phyloP scores from a whole-genome alignment of 1,284 basidiomycete species.

The Phenoliferia sp. region DNA sequence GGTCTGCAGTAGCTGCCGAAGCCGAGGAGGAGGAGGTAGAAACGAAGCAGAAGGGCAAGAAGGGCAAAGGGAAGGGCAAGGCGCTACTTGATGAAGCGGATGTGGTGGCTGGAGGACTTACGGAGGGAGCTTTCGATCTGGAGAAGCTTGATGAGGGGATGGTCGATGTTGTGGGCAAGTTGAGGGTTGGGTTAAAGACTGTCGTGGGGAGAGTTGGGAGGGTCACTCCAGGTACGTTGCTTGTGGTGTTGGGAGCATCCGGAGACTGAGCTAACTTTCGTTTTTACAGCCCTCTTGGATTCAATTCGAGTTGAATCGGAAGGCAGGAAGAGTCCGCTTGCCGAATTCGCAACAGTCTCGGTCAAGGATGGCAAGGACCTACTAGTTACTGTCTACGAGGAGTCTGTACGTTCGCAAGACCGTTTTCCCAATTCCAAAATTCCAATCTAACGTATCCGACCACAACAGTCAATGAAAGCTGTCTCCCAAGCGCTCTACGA shows the following conservation, averaged over 20 bases:
- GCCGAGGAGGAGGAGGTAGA: slow-evolving; percentile 4
- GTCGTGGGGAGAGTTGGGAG: slow-evolving; percentile 31
- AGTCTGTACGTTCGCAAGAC: slow-evolving; percentile 17
- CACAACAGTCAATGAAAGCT: slow-evolving; percentile 17
- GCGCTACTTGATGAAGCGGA: slow-evolving; percentile 1
- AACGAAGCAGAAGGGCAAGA: slow-evolving; percentile 2
- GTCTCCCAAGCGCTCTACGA: slow-evolving; percentile 30
- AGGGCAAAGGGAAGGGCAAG: background rate
- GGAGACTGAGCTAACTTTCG: background rate
- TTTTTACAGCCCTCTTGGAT: slow-evolving; percentile 20
- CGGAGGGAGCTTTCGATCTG: slow-evolving; percentile 9
- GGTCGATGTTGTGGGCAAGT: slow-evolving; percentile 19
- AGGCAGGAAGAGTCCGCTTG: slow-evolving; percentile 19
- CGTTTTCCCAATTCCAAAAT: no score
- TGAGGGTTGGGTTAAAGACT: slow-evolving; percentile 27
- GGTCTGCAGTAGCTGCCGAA: no score
- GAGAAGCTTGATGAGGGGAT: slow-evolving; percentile 23
- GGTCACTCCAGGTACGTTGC: slow-evolving; percentile 20
- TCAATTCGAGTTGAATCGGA: slow-evolving; percentile 24
- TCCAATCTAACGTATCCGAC: background rate
- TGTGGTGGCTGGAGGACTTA: background rate
- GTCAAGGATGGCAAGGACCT: slow-evolving; percentile 31
- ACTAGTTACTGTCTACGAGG: slow-evolving; percentile 29
- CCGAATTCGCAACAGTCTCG: slow-evolving; percentile 28
- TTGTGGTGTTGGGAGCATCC: background rate